These are phyloP conservation scores for Ricinus communis DNA, from an alignment of 345 rosid genomes.

Conservation along the genomic window DNA sequence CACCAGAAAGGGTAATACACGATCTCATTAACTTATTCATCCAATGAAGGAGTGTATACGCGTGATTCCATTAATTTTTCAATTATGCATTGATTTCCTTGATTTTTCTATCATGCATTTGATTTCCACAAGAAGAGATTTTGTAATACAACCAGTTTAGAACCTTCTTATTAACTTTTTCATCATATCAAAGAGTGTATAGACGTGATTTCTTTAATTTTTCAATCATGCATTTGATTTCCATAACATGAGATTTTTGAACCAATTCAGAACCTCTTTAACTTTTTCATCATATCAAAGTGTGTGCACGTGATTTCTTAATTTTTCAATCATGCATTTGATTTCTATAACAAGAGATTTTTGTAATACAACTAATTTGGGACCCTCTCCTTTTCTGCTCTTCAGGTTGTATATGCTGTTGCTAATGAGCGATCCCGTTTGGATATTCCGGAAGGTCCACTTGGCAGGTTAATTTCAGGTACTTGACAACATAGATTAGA, in stretches of 20 bases:
- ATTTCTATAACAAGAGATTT: background rate
- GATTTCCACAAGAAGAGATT: too few relatives aligned
- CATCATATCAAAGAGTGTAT: too few relatives aligned
- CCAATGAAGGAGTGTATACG: too few relatives aligned
- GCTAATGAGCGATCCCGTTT: conserved; percentile 85
- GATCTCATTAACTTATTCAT: background rate
- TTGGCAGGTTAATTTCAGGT: conserved; percentile 92
- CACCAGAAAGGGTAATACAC: conserved; percentile 70
- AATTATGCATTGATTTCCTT: background rate
- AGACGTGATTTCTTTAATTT: too few relatives aligned
- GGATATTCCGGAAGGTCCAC: conserved; percentile 86
- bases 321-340: too few relatives aligned
- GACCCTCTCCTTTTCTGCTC: background rate
- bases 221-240: too few relatives aligned
- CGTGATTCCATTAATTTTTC: background rate
- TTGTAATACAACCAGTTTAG: too few relatives aligned
- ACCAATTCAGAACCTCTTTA: too few relatives aligned
- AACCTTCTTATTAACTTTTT: too few relatives aligned
- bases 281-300: background rate
- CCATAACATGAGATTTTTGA: too few relatives aligned
- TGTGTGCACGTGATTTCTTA: too few relatives aligned
- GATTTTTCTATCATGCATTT: background rate
- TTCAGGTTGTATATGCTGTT: conserved; percentile 86
- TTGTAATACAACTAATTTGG: background rate
- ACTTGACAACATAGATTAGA: too few relatives aligned